Percentiles rank a stretch among this genome's conserved stretches.
Conservation (phyloP, 176 grass and related monocot genomes). For the Aegilops bicornis region DNA sequence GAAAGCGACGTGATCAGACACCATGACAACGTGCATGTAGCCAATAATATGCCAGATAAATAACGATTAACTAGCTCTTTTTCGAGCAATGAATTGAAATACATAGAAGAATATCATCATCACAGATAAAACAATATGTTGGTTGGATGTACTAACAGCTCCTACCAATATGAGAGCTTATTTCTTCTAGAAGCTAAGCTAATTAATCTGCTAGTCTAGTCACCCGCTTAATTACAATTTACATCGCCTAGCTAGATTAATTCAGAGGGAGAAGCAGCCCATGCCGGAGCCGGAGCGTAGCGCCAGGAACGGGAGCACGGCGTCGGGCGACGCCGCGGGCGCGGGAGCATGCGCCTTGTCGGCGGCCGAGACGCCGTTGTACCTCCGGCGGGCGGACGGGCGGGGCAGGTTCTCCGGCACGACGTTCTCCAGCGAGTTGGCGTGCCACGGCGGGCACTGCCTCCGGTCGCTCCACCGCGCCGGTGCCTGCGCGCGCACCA, state of each 20-base stretch:
- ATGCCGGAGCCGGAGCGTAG: conserved; percentile 25
- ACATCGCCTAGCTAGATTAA: background rate
- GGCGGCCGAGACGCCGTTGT: conserved; percentile 32
- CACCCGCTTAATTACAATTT: background rate
- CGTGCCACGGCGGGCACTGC: conserved; percentile 74
- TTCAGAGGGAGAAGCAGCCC: conserved; percentile 57
- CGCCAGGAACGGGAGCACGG: conserved; percentile 28
- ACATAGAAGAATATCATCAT: background rate
- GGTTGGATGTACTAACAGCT: background rate
- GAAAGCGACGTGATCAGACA: conserved; percentile 26
- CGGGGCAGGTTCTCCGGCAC: conserved; percentile 92
- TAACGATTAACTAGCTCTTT: background rate
- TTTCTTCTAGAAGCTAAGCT: background rate
- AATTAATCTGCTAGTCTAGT: background rate
- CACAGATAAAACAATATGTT: background rate
- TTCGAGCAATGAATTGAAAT: background rate
- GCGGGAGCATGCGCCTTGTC: background rate
- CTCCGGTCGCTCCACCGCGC: conserved; percentile 84
- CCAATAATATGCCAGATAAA: background rate
- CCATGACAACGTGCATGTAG: background rate
- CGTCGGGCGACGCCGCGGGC: background rate
- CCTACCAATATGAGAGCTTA: background rate
- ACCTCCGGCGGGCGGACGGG: conserved; percentile 49
- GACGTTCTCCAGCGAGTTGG: conserved; percentile 81
- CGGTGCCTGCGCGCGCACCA: background rate